Evolutionary conservation across 176 grass and related monocot species (phyloP).

Genomic region (Oryza australiensis): DNA sequence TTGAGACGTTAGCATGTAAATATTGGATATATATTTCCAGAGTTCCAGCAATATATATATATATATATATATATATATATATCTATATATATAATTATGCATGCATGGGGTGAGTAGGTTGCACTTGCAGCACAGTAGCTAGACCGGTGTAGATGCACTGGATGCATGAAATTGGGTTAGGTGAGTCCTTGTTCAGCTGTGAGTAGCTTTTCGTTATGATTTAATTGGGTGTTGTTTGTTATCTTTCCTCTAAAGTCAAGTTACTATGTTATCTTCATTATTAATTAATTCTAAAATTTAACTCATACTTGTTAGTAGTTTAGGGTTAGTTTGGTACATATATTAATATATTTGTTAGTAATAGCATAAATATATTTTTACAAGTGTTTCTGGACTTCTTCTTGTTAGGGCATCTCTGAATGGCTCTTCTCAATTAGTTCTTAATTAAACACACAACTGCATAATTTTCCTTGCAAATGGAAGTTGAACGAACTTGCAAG

Average conservation of each 20-base stretch:
- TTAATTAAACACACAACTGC: neutral
- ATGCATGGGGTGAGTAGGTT: slow-evolving; percentile 15
- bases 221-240: slow-evolving; percentile 11
- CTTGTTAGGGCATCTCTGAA: neutral
- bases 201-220: neutral
- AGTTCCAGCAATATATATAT: neutral
- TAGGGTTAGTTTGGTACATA: too few species aligned
- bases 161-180: slow-evolving; percentile 31
- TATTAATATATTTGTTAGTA: neutral
- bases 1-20: neutral
- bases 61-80: too few species aligned
- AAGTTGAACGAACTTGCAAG: neutral
- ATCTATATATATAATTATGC: too few species aligned
- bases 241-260: slow-evolving; percentile 9
- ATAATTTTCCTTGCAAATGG: neutral
- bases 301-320: neutral
- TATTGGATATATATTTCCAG: neutral
- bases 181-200: slow-evolving; percentile 35
- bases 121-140: too few species aligned
- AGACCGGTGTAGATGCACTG: slow-evolving; percentile 15
- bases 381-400: neutral
- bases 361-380: neutral
- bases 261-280: neutral
- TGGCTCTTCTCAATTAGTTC: neutral
- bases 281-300: neutral